Base-by-base conservation (phyloP, 2,329 filamentous ascomycete genomes). In the Microcera coccophila region DNA sequence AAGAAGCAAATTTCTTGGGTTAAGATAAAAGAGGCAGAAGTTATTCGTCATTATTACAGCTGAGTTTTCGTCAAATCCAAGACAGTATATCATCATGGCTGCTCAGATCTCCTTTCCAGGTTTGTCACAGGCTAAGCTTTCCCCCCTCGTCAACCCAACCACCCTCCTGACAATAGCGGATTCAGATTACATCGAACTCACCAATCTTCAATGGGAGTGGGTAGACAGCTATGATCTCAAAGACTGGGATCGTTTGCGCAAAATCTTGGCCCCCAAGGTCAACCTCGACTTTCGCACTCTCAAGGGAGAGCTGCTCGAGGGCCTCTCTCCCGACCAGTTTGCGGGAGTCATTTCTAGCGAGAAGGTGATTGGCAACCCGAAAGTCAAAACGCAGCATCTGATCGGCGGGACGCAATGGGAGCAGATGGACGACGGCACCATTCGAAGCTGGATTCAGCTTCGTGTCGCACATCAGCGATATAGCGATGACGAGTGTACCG, bases 221-320 rank as follows among this genome's bases (percentile, higher is more conserved):
- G 79, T 77, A 43, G 79, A 82, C 59, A 81, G 76, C 68, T 84
- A 84, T 63, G 81, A 84, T 62, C 74, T 72, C 61, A 84, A 84
- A 65, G 77, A 84, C 66, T 84, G 80, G 79, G 68, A 71, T 12
- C 74, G 78, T 39, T 72, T 84, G 20, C 59, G 68, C 52, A 76
- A 74, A 49, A 78, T 75, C 68, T 81, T 86, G 52, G 81, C 82
- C 3, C 81, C 82, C 8, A 39, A 37, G 10, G 16, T 45, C 15
- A 32, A 40, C 5, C 22, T 45, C 18, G 45, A 48, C 35, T 45
- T 45, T 42, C 42, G 42, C 16, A 36, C 29, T 16, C 42, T 50
- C 14, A 41, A 38, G n/a, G 48, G 45, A 4, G 39, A 24, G 21
- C 36, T 46, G 8, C 45, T 45, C 33, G 48, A 50, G 20, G 31